Conservation (phyloP, 768 basidiomycete genomes). For the Erythrobasidium yunnanense region DNA sequence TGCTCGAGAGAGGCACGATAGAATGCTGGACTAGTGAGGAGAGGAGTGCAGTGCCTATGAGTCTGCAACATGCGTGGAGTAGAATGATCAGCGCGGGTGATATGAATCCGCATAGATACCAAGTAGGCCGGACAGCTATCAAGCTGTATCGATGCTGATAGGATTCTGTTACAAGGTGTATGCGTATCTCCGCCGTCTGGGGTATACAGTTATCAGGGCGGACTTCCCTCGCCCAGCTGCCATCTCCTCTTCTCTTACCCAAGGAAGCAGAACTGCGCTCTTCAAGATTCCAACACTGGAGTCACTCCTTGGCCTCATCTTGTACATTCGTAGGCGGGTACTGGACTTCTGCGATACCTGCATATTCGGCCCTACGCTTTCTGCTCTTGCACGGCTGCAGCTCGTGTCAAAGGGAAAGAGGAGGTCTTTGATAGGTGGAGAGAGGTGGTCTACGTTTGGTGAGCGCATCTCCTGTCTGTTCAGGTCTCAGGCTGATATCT, state of each 20-base stretch:
- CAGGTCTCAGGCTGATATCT: background rate
- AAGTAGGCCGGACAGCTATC: conserved; percentile 53
- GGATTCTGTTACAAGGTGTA: conserved; percentile 56
- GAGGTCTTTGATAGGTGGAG: background rate
- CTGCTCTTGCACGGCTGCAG: conserved; percentile 38
- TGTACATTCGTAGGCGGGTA: background rate
- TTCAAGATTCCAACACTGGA: background rate
- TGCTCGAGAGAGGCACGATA: conserved; percentile 77
- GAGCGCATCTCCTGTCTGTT: background rate
- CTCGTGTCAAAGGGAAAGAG: background rate
- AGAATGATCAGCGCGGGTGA: conserved; percentile 72
- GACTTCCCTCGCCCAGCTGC: conserved; percentile 33
- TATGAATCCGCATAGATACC: conserved; percentile 73
- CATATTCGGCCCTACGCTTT: background rate
- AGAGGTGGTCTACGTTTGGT: conserved; percentile 20
- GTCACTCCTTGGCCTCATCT: background rate
- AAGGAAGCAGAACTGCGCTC: background rate
- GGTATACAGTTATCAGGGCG: conserved; percentile 76
- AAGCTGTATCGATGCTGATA: background rate
- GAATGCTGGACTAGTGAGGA: conserved; percentile 54
- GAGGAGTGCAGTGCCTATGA: conserved; percentile 53
- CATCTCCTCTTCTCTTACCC: background rate
- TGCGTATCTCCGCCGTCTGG: conserved; percentile 79
- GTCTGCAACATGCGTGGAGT: conserved; percentile 75
- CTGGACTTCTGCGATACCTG: too few species aligned